These are phyloP conservation scores for Teratosphaeria gauchensis DNA, from an alignment of 2,329 filamentous ascomycete genomes.

Conservation along the genomic window DNA sequence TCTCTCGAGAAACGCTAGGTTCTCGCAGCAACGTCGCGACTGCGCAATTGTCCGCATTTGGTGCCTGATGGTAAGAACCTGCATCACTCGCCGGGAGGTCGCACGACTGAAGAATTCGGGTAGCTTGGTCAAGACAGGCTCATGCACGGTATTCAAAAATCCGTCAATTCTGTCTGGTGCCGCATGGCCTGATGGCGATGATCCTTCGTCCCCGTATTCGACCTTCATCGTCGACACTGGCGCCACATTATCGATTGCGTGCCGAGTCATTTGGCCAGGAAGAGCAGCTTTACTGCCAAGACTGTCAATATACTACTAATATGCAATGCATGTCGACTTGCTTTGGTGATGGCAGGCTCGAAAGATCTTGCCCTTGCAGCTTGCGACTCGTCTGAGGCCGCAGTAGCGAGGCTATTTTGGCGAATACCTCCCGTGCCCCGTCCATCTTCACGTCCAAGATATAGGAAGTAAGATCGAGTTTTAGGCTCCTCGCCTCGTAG, in stretches of 20 bases:
- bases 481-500: not conserved
- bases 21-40: conserved; percentile 6
- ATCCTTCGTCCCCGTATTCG: not conserved
- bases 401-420: not conserved
- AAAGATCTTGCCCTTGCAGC: not conserved
- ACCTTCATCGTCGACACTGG: not conserved
- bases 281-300: not conserved
- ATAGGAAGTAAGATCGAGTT: not conserved
- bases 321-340: not conserved
- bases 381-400: not conserved
- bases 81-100: conserved; percentile 4
- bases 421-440: not conserved
- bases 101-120: conserved; percentile 8
- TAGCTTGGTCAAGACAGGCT: not conserved
- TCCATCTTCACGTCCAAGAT: not conserved
- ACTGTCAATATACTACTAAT: not conserved
- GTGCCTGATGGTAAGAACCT: conserved; percentile 6
- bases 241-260: not conserved
- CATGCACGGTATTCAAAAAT: not conserved
- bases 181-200: not conserved
- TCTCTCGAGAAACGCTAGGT: conserved; percentile 7
- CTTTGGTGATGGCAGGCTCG: not conserved
- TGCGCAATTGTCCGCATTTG: conserved; percentile 5
- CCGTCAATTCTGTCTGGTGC: not conserved
- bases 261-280: not conserved